Evolutionary conservation across 371 early-diverging fungal species (phyloP).

Genomic region (Mucor circinelloides): DNA sequence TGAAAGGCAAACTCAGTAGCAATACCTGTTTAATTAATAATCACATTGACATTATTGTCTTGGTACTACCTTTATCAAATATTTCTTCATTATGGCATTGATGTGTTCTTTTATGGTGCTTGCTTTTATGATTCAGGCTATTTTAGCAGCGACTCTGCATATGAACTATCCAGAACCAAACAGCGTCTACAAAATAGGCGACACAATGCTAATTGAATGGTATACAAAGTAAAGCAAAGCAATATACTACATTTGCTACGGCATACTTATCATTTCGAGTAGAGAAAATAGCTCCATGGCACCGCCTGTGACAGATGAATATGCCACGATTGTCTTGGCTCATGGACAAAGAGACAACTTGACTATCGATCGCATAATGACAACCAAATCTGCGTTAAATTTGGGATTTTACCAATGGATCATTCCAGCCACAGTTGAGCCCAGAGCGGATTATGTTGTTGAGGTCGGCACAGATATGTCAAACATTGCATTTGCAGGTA

Average conservation of each 20-base stretch:
- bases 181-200: neutral
- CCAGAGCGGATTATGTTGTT: constrained; percentile 21
- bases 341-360: neutral
- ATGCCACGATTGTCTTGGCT: constrained; percentile 2
- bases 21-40: too few species aligned
- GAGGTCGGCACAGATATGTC: constrained; percentile 50
- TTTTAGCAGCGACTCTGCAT: neutral
- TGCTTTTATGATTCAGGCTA: neutral
- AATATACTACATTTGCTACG: too few species aligned
- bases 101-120: neutral
- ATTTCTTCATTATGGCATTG: neutral
- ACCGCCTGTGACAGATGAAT: neutral
- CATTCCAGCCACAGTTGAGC: constrained; percentile 11
- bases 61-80: too few species aligned
- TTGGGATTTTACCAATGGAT: constrained; percentile 3
- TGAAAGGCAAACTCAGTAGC: too few species aligned
- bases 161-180: neutral
- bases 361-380: constrained; percentile 1
- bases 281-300: neutral
- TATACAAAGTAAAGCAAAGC: neutral
- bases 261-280: neutral
- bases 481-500: constrained; percentile 12
- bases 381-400: neutral
- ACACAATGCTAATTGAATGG: neutral
- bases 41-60: too few species aligned